These are phyloP conservation scores for Nemania bipapillata DNA, from an alignment of 2,329 filamentous ascomycete species.

Conservation along the genomic window DNA sequence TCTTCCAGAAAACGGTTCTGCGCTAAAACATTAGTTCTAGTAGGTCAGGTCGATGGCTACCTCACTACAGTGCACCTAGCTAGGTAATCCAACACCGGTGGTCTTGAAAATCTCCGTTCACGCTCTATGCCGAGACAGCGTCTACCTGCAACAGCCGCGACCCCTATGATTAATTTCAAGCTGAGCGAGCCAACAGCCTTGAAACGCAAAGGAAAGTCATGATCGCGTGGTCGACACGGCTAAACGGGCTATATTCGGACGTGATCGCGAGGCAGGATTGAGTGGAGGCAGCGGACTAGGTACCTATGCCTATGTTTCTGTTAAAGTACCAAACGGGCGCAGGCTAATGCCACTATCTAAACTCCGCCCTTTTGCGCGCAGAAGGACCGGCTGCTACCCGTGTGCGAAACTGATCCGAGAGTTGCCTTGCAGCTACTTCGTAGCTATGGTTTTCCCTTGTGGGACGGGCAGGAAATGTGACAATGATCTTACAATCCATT, in stretches of 20 bases:
- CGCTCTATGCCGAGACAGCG: conserved; percentile 5
- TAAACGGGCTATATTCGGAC: conserved; percentile 27
- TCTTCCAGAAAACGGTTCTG: neutral
- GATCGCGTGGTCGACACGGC: conserved; percentile 19
- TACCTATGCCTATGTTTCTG: conserved; percentile 26
- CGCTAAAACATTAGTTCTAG: neutral
- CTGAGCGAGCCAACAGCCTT: neutral
- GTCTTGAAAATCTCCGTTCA: conserved; percentile 13
- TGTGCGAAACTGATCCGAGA: conserved; percentile 18
- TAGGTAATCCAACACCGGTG: conserved; percentile 2
- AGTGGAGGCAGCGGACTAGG: neutral
- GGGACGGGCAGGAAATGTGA: conserved; percentile 28
- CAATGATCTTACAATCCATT: conserved; percentile 29
- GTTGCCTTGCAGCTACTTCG: conserved; percentile 40
- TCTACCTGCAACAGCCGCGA: neutral
- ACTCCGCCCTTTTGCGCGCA: neutral
- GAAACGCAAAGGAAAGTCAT: neutral
- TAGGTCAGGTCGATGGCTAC: neutral
- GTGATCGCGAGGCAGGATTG: conserved; percentile 1
- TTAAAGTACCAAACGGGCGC: conserved; percentile 20
- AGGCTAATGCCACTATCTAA: conserved; percentile 29
- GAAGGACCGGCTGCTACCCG: conserved; percentile 5
- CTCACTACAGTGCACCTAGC: neutral
- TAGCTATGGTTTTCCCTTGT: conserved; percentile 33
- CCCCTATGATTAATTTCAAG: neutral